Evolutionary conservation across 805 yeast species (phyloP).

Genomic region (Candida chilensis): DNA sequence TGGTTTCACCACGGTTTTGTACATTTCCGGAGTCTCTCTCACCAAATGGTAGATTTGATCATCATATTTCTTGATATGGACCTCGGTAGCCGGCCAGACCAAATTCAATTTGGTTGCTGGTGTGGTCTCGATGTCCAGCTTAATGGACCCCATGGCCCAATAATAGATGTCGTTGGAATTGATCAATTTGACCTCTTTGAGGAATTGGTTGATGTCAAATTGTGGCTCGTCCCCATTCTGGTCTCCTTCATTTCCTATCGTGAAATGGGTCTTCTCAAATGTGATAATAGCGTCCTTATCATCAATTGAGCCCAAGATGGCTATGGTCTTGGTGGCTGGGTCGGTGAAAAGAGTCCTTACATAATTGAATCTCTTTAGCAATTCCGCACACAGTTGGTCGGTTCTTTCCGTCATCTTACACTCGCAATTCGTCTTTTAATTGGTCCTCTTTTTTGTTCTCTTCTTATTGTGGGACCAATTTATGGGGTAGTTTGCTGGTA

Average conservation of each 20-base stretch:
- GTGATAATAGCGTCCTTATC: conserved; percentile 56
- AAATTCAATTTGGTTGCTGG: conserved; percentile 69
- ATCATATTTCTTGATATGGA: conserved; percentile 74
- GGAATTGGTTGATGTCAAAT: conserved; percentile 6
- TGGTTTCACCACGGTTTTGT: conserved; percentile 53
- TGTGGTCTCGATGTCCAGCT: conserved; percentile 29
- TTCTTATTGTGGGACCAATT: too few species aligned
- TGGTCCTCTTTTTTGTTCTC: too few species aligned
- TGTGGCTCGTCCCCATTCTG: neutral
- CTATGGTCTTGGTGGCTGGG: conserved; percentile 60
- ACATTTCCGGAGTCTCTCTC: conserved; percentile 75
- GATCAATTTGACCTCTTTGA: conserved; percentile 20
- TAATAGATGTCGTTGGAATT: conserved; percentile 77
- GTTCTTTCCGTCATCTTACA: too few species aligned
- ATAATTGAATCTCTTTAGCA: conserved; percentile 33
- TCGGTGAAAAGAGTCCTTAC: conserved; percentile 42
- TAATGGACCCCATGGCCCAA: conserved; percentile 61
- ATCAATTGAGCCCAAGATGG: conserved; percentile 59
- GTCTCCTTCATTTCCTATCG: conserved; percentile 7
- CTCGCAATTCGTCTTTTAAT: too few species aligned
- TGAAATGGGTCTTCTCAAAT: conserved; percentile 66
- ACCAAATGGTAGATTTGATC: conserved; percentile 52
- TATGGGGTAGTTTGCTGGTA: too few species aligned
- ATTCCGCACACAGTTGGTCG: too few species aligned
- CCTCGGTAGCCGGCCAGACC: conserved; percentile 83